Conservation (phyloP, 805 yeast species). For the Clavispora asparagi region DNA sequence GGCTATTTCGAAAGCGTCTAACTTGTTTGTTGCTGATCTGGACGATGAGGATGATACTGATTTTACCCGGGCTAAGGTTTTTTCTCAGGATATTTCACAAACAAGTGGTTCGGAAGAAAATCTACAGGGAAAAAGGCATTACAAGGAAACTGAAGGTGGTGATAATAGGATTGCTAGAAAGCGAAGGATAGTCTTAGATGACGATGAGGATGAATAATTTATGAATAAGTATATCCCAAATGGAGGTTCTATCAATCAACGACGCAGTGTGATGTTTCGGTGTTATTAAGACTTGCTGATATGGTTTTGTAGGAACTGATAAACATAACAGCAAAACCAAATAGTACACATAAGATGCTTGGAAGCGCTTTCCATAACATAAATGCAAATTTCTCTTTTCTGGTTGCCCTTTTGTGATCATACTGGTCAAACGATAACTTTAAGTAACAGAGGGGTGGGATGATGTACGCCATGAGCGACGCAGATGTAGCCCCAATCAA, state of each 20-base stretch:
- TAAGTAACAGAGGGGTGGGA: conserved; percentile 82
- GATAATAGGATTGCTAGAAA: conserved; percentile 9
- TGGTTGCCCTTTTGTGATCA: conserved; percentile 23
- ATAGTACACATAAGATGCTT: conserved; percentile 53
- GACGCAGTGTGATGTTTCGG: conserved; percentile 45
- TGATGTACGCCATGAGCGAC: conserved; percentile 82
- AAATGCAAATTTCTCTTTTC: conserved; percentile 22
- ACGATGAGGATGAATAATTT: conserved; percentile 19
- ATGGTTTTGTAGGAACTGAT: conserved; percentile 77
- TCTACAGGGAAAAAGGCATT: background rate
- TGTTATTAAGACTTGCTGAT: conserved; percentile 32
- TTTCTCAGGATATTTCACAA: background rate
- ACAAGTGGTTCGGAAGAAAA: background rate
- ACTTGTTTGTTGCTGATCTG: conserved; percentile 12
- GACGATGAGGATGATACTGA: conserved; percentile 11
- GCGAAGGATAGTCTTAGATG: conserved; percentile 20
- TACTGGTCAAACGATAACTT: conserved; percentile 49
- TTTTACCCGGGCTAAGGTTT: background rate
- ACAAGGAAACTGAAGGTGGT: background rate
- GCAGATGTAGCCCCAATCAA: conserved; percentile 92
- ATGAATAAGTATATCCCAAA: background rate
- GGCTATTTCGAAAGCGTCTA: conserved; percentile 9
- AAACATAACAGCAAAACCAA: conserved; percentile 76
- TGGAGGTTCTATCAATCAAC: conserved; percentile 17
- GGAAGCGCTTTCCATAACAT: conserved; percentile 46